phyloP scores from a whole-genome alignment of 2,329 filamentous ascomycete species.

The Allantophomopsis lycopodina region DNA sequence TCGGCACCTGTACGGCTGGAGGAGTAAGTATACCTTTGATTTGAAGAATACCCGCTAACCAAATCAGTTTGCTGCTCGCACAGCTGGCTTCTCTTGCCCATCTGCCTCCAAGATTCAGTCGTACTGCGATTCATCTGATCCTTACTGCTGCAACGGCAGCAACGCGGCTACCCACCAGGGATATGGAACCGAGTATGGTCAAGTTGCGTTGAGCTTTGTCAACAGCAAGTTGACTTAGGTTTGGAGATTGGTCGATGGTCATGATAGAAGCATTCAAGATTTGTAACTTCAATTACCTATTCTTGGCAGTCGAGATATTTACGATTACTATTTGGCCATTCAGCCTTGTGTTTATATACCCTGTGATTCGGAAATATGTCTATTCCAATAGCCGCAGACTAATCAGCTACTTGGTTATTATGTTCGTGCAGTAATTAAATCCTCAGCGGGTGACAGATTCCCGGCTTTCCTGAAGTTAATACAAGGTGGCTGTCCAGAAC shows the following conservation, averaged over 20 bases:
- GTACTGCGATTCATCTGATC: slow-evolving; percentile 45
- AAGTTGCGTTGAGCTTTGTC: slow-evolving; percentile 40
- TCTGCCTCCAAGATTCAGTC: slow-evolving; percentile 39
- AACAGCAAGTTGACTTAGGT: slow-evolving; percentile 31
- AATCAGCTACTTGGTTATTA: too few species aligned
- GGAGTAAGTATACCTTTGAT: slow-evolving; percentile 34
- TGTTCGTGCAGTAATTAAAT: too few species aligned
- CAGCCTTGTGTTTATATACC: too few species aligned
- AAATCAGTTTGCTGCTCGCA: slow-evolving; percentile 38
- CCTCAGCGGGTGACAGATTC: too few species aligned
- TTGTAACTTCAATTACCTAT: too few species aligned
- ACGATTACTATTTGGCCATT: too few species aligned
- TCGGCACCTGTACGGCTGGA: slow-evolving; percentile 42
- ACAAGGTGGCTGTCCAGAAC: too few species aligned
- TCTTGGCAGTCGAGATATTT: too few species aligned
- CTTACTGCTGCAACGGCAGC: slow-evolving; percentile 48
- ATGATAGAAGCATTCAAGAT: too few species aligned
- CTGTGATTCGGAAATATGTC: too few species aligned
- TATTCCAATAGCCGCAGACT: too few species aligned
- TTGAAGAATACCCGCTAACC: not conserved
- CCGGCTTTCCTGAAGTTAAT: too few species aligned
- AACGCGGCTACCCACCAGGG: slow-evolving; percentile 38
- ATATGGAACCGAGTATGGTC: slow-evolving; percentile 42
- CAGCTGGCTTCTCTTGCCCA: slow-evolving; percentile 32
- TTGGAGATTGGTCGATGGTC: not conserved